Conservation (phyloP, 768 basidiomycete genomes). For the Russula emetica region DNA sequence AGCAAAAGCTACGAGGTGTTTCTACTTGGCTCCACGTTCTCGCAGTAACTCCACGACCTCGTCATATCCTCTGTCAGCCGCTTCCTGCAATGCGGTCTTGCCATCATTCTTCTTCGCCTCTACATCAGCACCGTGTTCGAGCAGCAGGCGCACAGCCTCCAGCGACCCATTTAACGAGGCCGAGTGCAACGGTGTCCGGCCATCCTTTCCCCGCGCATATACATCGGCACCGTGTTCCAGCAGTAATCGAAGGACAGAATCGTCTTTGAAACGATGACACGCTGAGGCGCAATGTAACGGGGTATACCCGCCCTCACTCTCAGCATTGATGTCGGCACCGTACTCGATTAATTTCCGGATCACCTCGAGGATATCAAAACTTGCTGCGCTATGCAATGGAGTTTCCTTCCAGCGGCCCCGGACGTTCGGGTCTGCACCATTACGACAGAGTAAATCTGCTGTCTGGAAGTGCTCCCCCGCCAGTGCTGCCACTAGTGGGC, state of each 20-base stretch:
- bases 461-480: not conserved
- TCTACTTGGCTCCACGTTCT: not conserved
- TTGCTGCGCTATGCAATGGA: not conserved
- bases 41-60: not conserved
- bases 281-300: not conserved
- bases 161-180: not conserved
- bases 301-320: accelerated
- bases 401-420: accelerated
- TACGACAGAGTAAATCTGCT: not conserved
- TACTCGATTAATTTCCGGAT: not conserved
- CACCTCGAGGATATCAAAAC: no score
- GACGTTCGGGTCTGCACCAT: not conserved
- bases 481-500: not conserved
- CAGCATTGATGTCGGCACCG: not conserved
- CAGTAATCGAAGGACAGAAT: not conserved
- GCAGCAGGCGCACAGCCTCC: not conserved
- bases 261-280: not conserved
- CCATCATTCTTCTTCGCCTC: not conserved
- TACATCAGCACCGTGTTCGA: not conserved
- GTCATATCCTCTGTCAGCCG: not conserved
- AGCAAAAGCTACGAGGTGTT: not conserved
- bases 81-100: not conserved
- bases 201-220: not conserved
- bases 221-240: not conserved
- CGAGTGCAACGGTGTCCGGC: not conserved